These are phyloP conservation scores for Hypsizygus ulmarius DNA, from an alignment of 1,284 basidiomycete species.

Conservation along the genomic window DNA sequence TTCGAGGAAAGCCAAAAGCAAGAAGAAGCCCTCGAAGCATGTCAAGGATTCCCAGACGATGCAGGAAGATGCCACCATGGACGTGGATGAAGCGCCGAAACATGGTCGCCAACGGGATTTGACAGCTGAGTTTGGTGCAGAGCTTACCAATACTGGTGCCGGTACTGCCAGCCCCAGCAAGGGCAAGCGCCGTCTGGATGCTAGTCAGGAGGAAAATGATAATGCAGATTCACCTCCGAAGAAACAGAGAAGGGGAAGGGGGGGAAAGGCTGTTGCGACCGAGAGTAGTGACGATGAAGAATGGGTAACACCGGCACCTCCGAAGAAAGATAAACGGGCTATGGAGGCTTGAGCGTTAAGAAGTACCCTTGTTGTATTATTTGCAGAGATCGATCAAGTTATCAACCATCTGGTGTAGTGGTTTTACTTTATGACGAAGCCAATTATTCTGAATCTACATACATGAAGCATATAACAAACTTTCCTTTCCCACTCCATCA, in stretches of 20 bases:
- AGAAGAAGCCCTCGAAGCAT: conserved; percentile 26
- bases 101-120: conserved; percentile 14
- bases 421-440: neutral
- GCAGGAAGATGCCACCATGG: conserved; percentile 25
- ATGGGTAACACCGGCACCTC: conserved; percentile 14
- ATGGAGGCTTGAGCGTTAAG: conserved; percentile 8
- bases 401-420: conserved; percentile 8
- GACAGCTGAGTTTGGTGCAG: conserved; percentile 34
- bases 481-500: no score
- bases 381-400: neutral
- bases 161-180: conserved; percentile 28
- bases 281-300: conserved; percentile 27
- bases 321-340: conserved; percentile 23
- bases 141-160: conserved; percentile 37
- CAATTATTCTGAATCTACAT: no score
- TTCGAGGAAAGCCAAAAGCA: conserved; percentile 28
- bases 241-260: conserved; percentile 27
- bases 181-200: conserved; percentile 30
- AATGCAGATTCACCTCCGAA: conserved; percentile 35
- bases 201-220: conserved; percentile 20
- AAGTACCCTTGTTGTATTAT: conserved; percentile 4
- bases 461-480: no score
- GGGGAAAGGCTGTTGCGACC: conserved; percentile 13
- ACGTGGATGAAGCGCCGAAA: conserved; percentile 24
- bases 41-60: no score